A percentile compares a stretch with the other conserved stretches of the same genome.
Conservation (phyloP, 108 stramenopile species). For the Cylindrotheca fusiformis region DNA sequence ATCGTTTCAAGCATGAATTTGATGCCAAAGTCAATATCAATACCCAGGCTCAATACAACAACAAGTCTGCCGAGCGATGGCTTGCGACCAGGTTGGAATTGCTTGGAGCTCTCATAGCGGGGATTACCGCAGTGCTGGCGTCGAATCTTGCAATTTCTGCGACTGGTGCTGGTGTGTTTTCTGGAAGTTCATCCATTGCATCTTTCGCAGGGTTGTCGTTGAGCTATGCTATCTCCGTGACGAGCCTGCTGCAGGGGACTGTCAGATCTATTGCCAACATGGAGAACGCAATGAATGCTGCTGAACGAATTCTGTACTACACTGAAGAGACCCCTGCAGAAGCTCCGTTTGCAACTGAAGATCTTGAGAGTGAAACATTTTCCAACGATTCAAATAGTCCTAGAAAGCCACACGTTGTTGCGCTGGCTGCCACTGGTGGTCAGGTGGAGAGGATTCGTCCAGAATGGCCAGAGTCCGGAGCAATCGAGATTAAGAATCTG, state of each 20-base stretch:
- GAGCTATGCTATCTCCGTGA: conserved; percentile 76
- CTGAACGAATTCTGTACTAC: conserved; percentile 84
- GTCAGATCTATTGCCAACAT: conserved; percentile 83
- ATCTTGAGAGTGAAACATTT: conserved; percentile 26
- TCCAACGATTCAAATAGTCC: neutral
- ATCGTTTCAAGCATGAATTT: conserved; percentile 53
- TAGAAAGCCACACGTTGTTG: conserved; percentile 27
- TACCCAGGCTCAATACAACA: conserved; percentile 56
- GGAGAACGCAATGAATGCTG: conserved; percentile 87
- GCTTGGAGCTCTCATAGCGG: conserved; percentile 56
- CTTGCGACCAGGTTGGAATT: conserved; percentile 74
- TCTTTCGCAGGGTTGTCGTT: conserved; percentile 79
- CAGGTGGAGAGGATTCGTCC: conserved; percentile 36
- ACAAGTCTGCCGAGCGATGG: conserved; percentile 75
- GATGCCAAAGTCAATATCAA: conserved; percentile 62
- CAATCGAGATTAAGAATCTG: conserved; percentile 69
- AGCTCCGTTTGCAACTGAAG: conserved; percentile 51
- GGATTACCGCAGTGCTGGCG: conserved; percentile 62
- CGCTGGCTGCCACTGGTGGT: conserved; percentile 53
- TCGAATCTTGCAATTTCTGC: conserved; percentile 51
- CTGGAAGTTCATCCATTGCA: conserved; percentile 48
- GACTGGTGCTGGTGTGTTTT: conserved; percentile 18
- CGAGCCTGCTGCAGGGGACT: conserved; percentile 79
- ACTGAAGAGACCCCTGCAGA: conserved; percentile 71
- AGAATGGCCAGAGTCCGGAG: conserved; percentile 80